phyloP scores from a whole-genome alignment of 108 stramenopile species.

The Skeletonema potamos region DNA sequence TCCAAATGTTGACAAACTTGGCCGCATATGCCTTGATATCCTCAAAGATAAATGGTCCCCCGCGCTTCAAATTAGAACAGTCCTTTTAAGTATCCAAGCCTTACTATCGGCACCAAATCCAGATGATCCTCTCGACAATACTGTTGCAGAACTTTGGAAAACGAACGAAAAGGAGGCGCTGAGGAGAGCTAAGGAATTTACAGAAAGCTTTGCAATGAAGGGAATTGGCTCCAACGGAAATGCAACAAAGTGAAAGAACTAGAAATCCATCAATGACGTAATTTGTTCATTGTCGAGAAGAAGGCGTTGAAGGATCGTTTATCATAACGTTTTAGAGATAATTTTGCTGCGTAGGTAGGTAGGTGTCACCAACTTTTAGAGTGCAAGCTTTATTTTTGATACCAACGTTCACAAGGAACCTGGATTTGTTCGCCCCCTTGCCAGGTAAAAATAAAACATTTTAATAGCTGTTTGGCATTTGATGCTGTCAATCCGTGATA shows the following conservation, averaged over 20 bases:
- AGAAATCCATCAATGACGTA: background rate
- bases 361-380: too few relatives aligned
- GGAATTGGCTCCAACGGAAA: background rate
- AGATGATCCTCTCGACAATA: conserved; percentile 98
- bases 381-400: too few relatives aligned
- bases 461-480: too few relatives aligned
- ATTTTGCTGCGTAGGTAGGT: too few relatives aligned
- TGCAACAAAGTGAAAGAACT: background rate
- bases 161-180: conserved; percentile 90
- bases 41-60: conserved; percentile 99
- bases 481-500: too few relatives aligned
- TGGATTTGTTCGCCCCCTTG: too few relatives aligned
- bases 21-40: conserved; percentile 98
- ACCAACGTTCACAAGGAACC: too few relatives aligned
- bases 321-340: too few relatives aligned
- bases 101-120: conserved; percentile 97
- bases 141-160: conserved; percentile 98
- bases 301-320: background rate
- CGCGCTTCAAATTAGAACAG: conserved; percentile 95
- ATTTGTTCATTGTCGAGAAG: background rate
- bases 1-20: conserved; percentile 98
- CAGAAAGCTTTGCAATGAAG: conserved; percentile 87
- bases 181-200: conserved; percentile 87
- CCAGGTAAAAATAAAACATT: too few relatives aligned
- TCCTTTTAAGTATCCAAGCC: conserved; percentile 93